Percentiles rank a stretch among this genome's conserved stretches.
These are phyloP conservation scores for Sclerotinia sclerotiorum DNA, from an alignment of 2,329 filamentous ascomycete genomes.

Conservation along the genomic window DNA sequence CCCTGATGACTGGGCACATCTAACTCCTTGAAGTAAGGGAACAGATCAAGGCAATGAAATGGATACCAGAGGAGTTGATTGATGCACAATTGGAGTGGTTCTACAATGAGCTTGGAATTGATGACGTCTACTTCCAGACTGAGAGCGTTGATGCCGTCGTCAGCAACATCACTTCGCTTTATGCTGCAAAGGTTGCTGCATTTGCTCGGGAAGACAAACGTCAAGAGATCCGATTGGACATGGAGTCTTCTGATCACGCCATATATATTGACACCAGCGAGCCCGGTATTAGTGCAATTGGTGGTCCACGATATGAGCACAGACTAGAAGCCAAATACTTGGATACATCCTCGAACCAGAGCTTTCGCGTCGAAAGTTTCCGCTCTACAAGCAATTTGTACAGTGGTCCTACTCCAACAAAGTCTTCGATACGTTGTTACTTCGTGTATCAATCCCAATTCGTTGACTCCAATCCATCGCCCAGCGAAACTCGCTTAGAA, in stretches of 20 bases:
- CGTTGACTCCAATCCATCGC: constrained; percentile 68
- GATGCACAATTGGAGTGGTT: constrained; percentile 92
- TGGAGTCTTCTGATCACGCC: constrained; percentile 91
- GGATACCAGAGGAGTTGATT: constrained; percentile 81
- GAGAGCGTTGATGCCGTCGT: constrained; percentile 84
- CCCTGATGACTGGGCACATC: constrained; percentile 6
- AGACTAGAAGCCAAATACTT: constrained; percentile 95
- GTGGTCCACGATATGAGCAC: constrained; percentile 89
- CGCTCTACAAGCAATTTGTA: constrained; percentile 76
- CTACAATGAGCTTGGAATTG: constrained; percentile 95
- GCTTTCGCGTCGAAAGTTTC: constrained; percentile 96
- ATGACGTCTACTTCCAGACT: constrained; percentile 97
- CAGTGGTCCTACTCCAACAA: constrained; percentile 62
- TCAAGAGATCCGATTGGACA: constrained; percentile 91
- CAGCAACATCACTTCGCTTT: constrained; percentile 92
- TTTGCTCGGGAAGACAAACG: constrained; percentile 91
- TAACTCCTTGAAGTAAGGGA: constrained; percentile 50
- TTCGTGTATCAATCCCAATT: constrained; percentile 98
- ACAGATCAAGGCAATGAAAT: constrained; percentile 71
- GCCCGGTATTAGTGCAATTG: constrained; percentile 73
- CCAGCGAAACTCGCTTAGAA: constrained; percentile 83
- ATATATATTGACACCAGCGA: constrained; percentile 98
- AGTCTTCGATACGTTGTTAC: constrained; percentile 90
- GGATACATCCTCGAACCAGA: constrained; percentile 67
- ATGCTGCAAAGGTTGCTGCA: constrained; percentile 93